These are phyloP conservation scores for Diaporthe velutina DNA, from an alignment of 2,329 filamentous ascomycete genomes.

Conservation along the genomic window DNA sequence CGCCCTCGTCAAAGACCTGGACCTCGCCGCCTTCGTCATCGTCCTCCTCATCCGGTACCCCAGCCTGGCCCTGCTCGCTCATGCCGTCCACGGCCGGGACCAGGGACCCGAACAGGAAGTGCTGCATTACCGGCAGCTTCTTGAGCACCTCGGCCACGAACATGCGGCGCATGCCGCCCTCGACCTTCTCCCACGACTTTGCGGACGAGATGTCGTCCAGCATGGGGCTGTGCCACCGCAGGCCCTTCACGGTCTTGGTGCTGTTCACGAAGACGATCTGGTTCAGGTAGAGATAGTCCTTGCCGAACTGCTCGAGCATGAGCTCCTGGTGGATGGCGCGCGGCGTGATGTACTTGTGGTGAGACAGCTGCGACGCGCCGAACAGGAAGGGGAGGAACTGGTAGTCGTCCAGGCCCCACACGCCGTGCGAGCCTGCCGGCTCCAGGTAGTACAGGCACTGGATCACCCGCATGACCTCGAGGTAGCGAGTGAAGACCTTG, in stretches of 20 bases:
- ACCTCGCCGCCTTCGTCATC: slow-evolving; percentile 68
- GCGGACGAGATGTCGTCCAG: slow-evolving; percentile 95
- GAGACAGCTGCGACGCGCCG: slow-evolving; percentile 88
- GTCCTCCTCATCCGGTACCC: slow-evolving; percentile 59
- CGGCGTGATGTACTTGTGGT: slow-evolving; percentile 85
- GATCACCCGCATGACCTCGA: slow-evolving; percentile 86
- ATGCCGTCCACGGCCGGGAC: slow-evolving; percentile 86
- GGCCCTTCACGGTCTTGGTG: slow-evolving; percentile 93
- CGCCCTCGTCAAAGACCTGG: slow-evolving; percentile 73
- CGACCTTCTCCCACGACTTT: slow-evolving; percentile 91
- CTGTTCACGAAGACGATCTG: slow-evolving; percentile 96
- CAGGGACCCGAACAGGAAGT: slow-evolving; percentile 92
- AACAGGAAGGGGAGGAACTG: slow-evolving; percentile 97
- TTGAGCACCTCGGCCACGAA: slow-evolving; percentile 92
- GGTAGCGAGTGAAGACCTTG: slow-evolving; percentile 84
- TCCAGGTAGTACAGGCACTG: slow-evolving; percentile 97
- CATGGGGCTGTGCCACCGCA: slow-evolving; percentile 98
- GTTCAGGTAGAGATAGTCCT: slow-evolving; percentile 90
- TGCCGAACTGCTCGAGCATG: slow-evolving; percentile 85
- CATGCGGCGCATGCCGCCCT: slow-evolving; percentile 96
- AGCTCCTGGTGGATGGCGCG: slow-evolving; percentile 89
- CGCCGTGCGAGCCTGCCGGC: slow-evolving; percentile 94
- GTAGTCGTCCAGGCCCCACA: slow-evolving; percentile 98
- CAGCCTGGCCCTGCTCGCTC: slow-evolving; percentile 72
- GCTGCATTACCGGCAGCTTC: slow-evolving; percentile 98